Evolutionary conservation across 1,284 basidiomycete genomes (phyloP).

Genomic region (Neotropicomus parvogracilis): DNA sequence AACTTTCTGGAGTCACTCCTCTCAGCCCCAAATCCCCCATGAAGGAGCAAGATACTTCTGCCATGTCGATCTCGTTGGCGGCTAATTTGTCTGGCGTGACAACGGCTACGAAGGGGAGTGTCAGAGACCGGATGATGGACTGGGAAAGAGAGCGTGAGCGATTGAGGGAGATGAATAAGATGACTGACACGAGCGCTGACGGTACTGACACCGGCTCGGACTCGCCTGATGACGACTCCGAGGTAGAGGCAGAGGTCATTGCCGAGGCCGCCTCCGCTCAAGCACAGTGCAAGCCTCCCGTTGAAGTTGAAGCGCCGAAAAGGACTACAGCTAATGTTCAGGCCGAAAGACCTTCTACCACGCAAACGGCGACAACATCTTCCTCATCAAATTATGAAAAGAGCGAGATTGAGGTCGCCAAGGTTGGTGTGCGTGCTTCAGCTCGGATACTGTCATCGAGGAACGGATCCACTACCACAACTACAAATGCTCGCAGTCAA

Average conservation of each 20-base stretch:
- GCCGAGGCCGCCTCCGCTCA: conserved; percentile 26
- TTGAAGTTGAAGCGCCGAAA: conserved; percentile 19
- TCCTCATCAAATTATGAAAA: conserved; percentile 23
- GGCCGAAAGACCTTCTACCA: conserved; percentile 6
- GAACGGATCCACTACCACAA: conserved; percentile 23
- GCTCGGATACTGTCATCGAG: conserved; percentile 27
- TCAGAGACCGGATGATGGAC: conserved; percentile 37
- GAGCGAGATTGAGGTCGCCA: conserved; percentile 32
- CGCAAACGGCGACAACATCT: conserved; percentile 18
- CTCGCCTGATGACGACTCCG: conserved; percentile 27
- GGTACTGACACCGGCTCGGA: conserved; percentile 16
- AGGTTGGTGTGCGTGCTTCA: conserved; percentile 26
- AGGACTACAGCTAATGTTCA: not conserved
- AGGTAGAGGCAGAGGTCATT: conserved; percentile 33
- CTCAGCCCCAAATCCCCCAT: conserved; percentile 8
- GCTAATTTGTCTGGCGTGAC: conserved; percentile 22
- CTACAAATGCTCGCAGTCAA: conserved; percentile 14
- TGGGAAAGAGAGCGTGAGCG: conserved; percentile 35
- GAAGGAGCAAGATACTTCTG: conserved; percentile 11
- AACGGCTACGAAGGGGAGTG: conserved; percentile 34
- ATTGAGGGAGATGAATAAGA: conserved; percentile 32
- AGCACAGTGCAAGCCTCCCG: conserved; percentile 9
- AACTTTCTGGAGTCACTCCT: not conserved
- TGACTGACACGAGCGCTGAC: conserved; percentile 24
- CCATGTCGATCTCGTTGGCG: conserved; percentile 10